Percentiles rank a stretch among this genome's conserved stretches.
Evolutionary conservation across 2,329 filamentous ascomycete species (phyloP).

Genomic region (Colletotrichum lini): DNA sequence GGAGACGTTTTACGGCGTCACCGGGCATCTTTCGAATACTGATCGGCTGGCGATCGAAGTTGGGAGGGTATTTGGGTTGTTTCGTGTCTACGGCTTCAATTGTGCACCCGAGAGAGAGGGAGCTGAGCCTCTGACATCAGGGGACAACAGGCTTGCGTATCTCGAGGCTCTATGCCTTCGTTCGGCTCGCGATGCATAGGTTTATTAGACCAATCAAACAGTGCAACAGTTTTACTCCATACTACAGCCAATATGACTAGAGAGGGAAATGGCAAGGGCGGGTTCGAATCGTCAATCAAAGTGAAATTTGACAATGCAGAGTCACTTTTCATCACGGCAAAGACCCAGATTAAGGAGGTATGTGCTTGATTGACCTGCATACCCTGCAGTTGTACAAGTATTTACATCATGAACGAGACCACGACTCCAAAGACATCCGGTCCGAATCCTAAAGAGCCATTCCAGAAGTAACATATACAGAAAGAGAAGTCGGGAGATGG

Average conservation of each 20-base stretch:
- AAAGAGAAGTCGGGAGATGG: not conserved
- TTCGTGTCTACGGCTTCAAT: not conserved
- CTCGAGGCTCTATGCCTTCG: not conserved
- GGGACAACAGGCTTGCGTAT: not conserved
- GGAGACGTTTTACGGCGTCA: not conserved
- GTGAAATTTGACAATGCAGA: not conserved
- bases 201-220: not conserved
- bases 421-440: conserved; percentile 2
- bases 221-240: no score
- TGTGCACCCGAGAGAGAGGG: not conserved
- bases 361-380: conserved; percentile 25
- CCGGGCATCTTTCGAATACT: not conserved
- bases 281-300: no score
- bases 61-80: not conserved
- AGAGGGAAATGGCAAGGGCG: rapidly evolving
- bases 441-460: conserved; percentile 1
- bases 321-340: not conserved
- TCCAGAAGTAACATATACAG: not conserved
- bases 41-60: not conserved
- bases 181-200: not conserved
- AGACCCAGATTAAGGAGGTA: conserved; percentile 32
- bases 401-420: conserved; percentile 22
- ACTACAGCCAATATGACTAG: not conserved
- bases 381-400: conserved; percentile 13
- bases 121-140: not conserved